phyloP scores from a whole-genome alignment of 2,329 filamentous ascomycete genomes.

The Colletotrichum cordylinicola region DNA sequence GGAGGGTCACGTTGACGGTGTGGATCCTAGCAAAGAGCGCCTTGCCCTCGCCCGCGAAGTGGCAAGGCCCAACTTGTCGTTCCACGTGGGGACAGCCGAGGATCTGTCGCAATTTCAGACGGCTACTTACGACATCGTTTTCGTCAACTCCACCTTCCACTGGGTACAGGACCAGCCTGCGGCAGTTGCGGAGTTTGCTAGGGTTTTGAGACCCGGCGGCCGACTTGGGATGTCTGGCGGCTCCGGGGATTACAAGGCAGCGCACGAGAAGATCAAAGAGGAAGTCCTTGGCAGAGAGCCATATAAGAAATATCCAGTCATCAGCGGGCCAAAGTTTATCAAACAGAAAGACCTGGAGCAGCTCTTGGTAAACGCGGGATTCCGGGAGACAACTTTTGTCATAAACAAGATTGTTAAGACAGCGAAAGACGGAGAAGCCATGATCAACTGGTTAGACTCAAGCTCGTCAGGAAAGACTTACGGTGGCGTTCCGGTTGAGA shows the following conservation, averaged over 20 bases:
- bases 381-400: not conserved
- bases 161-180: slow-evolving; percentile 6
- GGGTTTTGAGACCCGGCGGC: not conserved
- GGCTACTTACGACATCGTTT: slow-evolving; percentile 34
- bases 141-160: slow-evolving; percentile 25
- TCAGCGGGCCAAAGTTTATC: not conserved
- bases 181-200: slow-evolving; percentile 4
- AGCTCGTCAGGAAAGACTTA: not conserved
- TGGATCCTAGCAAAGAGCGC: slow-evolving; percentile 1
- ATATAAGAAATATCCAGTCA: not conserved
- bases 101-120: slow-evolving; percentile 38
- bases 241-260: not conserved
- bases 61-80: not conserved
- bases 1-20: not conserved
- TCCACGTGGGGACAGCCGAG: slow-evolving; percentile 37
- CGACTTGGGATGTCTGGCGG: slow-evolving; percentile 7
- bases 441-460: slow-evolving; percentile 9
- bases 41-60: not conserved
- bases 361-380: not conserved
- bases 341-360: not conserved
- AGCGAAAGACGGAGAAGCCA: not conserved
- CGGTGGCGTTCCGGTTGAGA: not conserved
- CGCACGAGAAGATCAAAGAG: not conserved
- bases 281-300: not conserved
- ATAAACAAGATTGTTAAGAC: slow-evolving; percentile 2